Base-by-base conservation (phyloP, 1,284 basidiomycete genomes). In the Leccinum subrobustum region DNA sequence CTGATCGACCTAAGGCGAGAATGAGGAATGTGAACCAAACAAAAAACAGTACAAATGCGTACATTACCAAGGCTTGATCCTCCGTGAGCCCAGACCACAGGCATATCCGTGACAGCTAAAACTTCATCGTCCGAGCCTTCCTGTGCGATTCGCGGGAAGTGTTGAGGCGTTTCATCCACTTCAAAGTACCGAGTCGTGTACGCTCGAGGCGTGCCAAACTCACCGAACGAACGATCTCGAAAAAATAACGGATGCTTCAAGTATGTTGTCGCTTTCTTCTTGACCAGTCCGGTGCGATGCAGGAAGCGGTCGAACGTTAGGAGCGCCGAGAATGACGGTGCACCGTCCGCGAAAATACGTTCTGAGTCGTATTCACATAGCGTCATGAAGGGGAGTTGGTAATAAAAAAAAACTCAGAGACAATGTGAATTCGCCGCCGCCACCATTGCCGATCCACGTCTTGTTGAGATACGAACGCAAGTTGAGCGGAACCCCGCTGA, bases 351-450 rank as follows among this genome's bases (percentile, higher is more conserved):
- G 1, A 72, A 72, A 6, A 57, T 61, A 9, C 29, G 3, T 48
- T 35, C 25, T 5, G 20, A 31, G 16, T 33, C 25, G 1, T 23
- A 31, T 7, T 48, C 14, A 4, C 79, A 78, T 20, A 83, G 67
- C 3, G 85, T 83, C 77, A 85, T 82, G 64, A 79, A 82, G 0
- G 83, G 81, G 6, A 86, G 76, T 9, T 69, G 72, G 62, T 75
- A 78, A 54, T 68, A 75, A 65, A 78, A 83, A 83, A 59, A 78
- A 79, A 25, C 78, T 73, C 48, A 86, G 78, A 20, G 76, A 74
- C 12, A 82, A 54, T 54, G 75, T 74, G 20, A 82, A 77, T 59
- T 82, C 81, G 3, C 67, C 71, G 7, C 67, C 68, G 3, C 85
- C 85, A 0, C 83, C 83, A 3, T 57, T 63, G 3, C 77, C 63